Conservation (phyloP, 2,329 filamentous ascomycete species). For the Fusarium sp. region DNA sequence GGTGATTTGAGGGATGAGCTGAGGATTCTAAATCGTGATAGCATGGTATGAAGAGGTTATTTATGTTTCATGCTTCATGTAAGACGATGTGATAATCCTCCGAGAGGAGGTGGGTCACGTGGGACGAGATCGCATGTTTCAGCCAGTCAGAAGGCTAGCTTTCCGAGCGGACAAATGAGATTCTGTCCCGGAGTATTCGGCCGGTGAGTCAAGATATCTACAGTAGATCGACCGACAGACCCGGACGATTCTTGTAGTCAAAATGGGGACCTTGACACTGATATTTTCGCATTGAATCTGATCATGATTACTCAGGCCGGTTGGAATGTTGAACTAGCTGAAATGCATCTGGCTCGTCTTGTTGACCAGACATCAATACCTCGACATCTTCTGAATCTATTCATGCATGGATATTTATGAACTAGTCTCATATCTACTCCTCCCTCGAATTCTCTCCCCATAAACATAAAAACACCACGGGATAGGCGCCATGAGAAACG, state of each 20-base stretch:
- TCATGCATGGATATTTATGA: background rate
- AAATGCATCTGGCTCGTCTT: too few relatives aligned
- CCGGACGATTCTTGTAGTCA: background rate
- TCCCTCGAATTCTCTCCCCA: background rate
- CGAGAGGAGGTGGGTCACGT: conserved; percentile 2
- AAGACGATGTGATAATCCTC: background rate
- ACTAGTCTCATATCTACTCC: conserved; percentile 30
- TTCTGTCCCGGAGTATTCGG: background rate
- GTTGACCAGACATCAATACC: too few relatives aligned
- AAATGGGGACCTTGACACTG: background rate
- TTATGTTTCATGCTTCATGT: conserved; percentile 8
- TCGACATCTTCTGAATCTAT: too few relatives aligned
- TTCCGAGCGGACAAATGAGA: conserved; percentile 16
- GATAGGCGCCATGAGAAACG: conserved; percentile 26
- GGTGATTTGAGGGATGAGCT: background rate
- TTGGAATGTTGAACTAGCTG: background rate
- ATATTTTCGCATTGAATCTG: too few relatives aligned
- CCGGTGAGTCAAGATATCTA: conserved; percentile 5
- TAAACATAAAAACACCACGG: conserved; percentile 30
- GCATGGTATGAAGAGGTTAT: conserved; percentile 1
- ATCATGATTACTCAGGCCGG: too few relatives aligned
- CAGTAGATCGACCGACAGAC: background rate
- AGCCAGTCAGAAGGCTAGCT: background rate
- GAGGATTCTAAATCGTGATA: background rate
- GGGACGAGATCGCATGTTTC: background rate